Conservation (phyloP, 2,329 filamentous ascomycete genomes). For the Cladosporium phlei region DNA sequence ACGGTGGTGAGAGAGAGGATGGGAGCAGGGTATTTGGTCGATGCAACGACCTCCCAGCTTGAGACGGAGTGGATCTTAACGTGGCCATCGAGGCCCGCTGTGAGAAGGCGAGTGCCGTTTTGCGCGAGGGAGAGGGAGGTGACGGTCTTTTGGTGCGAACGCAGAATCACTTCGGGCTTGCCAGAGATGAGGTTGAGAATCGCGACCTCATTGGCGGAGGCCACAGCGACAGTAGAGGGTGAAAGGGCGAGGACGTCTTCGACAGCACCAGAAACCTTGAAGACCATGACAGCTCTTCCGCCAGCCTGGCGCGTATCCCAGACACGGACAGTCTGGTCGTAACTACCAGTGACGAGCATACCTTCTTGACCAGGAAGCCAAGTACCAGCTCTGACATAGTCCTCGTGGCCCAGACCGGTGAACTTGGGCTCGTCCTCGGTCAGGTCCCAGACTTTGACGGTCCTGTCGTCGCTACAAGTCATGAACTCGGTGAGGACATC, state of each 20-base stretch:
- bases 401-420: conserved; percentile 79
- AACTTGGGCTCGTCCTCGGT: conserved; percentile 70
- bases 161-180: conserved; percentile 77
- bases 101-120: conserved; percentile 73
- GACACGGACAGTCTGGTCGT: conserved; percentile 86
- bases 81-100: conserved; percentile 87
- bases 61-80: conserved; percentile 95
- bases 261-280: conserved; percentile 86
- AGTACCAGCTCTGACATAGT: conserved; percentile 83
- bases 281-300: conserved; percentile 72
- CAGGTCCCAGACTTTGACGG: conserved; percentile 90
- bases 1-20: conserved; percentile 81
- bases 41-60: conserved; percentile 93
- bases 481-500: conserved; percentile 74
- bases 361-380: conserved; percentile 76
- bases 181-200: conserved; percentile 91
- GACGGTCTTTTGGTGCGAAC: conserved; percentile 96
- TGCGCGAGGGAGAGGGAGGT: conserved; percentile 80
- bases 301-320: conserved; percentile 79
- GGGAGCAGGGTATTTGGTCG: conserved; percentile 86
- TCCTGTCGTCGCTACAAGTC: conserved; percentile 87
- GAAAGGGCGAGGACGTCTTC: conserved; percentile 84
- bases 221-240: conserved; percentile 78
- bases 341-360: conserved; percentile 82
- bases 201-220: conserved; percentile 79